phyloP scores from a whole-genome alignment of 208 protist genomes.

The Leptomonas seymouri region DNA sequence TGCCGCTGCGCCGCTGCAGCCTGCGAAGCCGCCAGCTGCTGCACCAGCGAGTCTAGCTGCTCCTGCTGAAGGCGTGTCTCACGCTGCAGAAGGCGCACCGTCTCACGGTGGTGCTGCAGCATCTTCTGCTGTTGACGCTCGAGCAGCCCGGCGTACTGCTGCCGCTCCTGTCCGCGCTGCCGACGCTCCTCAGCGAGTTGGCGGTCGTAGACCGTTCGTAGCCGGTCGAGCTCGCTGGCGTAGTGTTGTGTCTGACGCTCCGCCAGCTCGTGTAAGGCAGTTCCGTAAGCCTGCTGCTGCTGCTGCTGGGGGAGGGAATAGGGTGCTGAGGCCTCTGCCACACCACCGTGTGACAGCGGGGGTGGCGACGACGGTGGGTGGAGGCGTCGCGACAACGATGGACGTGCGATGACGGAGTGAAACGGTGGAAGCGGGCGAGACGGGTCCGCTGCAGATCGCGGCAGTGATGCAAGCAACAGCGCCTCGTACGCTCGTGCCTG shows the following conservation, averaged over 20 bases:
- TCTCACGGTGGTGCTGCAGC: slow-evolving; percentile 49
- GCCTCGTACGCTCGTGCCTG: not conserved
- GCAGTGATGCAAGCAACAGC: slow-evolving; percentile 18
- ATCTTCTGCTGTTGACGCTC: slow-evolving; percentile 45
- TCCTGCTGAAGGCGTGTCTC: slow-evolving; percentile 46
- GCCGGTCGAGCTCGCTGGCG: slow-evolving; percentile 54
- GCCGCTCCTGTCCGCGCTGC: slow-evolving; percentile 55
- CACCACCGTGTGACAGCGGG: too few relatives aligned
- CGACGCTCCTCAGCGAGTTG: slow-evolving; percentile 50
- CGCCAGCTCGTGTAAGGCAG: slow-evolving; percentile 29
- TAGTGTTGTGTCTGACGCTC: slow-evolving; percentile 51
- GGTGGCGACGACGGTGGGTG: too few relatives aligned
- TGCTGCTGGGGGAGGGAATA: not conserved
- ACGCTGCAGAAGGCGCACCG: slow-evolving; percentile 43
- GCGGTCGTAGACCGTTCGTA: slow-evolving; percentile 39
- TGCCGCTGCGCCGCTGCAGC: slow-evolving; percentile 27
- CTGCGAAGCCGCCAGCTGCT: slow-evolving; percentile 46
- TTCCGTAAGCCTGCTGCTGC: slow-evolving; percentile 16
- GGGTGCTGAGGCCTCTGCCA: too few relatives aligned
- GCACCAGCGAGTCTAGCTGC: slow-evolving; percentile 51
- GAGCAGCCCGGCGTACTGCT: slow-evolving; percentile 62
- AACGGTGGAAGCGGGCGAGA: slow-evolving; percentile 40
- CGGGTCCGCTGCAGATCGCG: slow-evolving; percentile 27
- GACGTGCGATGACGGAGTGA: slow-evolving; percentile 41
- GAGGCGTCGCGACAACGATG: not conserved